phyloP scores from a whole-genome alignment of 129 eudicot genomes.

The Flaveria bidentis region DNA sequence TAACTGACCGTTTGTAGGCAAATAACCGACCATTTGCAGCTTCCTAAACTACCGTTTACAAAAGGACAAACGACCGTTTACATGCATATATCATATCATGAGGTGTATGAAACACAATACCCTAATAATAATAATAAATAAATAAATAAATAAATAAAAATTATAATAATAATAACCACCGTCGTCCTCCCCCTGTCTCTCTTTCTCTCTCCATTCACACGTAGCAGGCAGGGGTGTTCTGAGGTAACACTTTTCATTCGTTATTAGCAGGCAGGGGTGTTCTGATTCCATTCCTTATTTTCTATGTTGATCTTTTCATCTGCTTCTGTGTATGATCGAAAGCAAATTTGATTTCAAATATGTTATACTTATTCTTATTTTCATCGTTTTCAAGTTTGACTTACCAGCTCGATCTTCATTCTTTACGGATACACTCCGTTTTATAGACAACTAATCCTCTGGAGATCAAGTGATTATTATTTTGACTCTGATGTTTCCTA shows the following conservation, averaged over 20 bases:
- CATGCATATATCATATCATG: no score
- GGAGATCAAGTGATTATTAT: conserved; percentile 6
- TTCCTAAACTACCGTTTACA: no score
- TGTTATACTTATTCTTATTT: background rate
- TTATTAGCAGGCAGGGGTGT: conserved; percentile 33
- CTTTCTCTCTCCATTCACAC: no score
- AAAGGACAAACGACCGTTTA: no score
- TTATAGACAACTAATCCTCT: background rate
- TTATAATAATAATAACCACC: no score
- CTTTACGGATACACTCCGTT: background rate
- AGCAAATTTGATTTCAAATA: background rate
- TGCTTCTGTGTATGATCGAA: background rate
- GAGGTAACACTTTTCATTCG: conserved; percentile 17
- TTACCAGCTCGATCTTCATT: background rate
- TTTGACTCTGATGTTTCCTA: background rate
- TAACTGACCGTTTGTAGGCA: no score
- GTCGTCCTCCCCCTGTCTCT: no score
- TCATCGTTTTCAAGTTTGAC: background rate
- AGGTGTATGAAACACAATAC: no score
- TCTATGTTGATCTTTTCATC: background rate
- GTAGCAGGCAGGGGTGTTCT: conserved; percentile 36
- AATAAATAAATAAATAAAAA: no score
- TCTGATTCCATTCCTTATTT: conserved; percentile 6
- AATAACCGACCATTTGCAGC: no score
- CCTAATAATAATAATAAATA: no score